These are phyloP conservation scores for Microsporum ferrugineum DNA, from an alignment of 2,329 filamentous ascomycete genomes.

Conservation along the genomic window DNA sequence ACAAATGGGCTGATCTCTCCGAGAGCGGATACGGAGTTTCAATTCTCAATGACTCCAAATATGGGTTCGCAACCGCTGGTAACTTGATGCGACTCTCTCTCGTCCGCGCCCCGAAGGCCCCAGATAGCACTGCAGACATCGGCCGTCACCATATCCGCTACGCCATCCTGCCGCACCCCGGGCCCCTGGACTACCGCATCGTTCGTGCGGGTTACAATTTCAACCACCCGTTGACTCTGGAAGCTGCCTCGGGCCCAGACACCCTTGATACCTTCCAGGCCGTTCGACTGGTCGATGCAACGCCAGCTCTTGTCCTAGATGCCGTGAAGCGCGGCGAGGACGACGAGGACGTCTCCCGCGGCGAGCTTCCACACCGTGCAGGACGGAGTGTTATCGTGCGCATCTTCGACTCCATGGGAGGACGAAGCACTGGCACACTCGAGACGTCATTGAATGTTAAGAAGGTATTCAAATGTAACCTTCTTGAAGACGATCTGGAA, in stretches of 20 bases:
- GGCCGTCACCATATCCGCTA: conserved; percentile 76
- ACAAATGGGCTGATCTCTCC: conserved; percentile 85
- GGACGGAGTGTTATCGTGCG: conserved; percentile 73
- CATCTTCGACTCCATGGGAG: conserved; percentile 81
- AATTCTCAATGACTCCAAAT: conserved; percentile 90
- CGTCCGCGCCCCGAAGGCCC: conserved; percentile 78
- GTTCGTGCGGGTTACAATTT: conserved; percentile 79
- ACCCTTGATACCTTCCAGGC: conserved; percentile 35
- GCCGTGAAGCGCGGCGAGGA: conserved; percentile 89
- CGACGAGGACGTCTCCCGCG: conserved; percentile 54
- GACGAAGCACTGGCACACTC: conserved; percentile 61
- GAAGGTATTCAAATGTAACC: conserved; percentile 69
- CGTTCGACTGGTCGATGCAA: conserved; percentile 55
- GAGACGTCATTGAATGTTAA: conserved; percentile 58
- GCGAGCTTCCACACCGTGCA: conserved; percentile 52
- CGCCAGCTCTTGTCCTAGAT: conserved; percentile 64
- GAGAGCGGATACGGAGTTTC: conserved; percentile 83
- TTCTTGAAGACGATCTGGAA: conserved; percentile 77
- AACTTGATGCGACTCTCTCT: conserved; percentile 83
- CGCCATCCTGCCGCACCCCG: conserved; percentile 77
- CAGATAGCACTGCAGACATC: conserved; percentile 91
- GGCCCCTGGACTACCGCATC: conserved; percentile 58
- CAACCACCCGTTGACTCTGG: conserved; percentile 64
- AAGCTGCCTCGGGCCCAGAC: conserved; percentile 28
- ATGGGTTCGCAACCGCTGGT: conserved; percentile 83